A percentile compares a stretch with the other conserved stretches of the same genome.
Conservation (phyloP, 352 stramenopile genomes). For the Globisporangium barbulae region DNA sequence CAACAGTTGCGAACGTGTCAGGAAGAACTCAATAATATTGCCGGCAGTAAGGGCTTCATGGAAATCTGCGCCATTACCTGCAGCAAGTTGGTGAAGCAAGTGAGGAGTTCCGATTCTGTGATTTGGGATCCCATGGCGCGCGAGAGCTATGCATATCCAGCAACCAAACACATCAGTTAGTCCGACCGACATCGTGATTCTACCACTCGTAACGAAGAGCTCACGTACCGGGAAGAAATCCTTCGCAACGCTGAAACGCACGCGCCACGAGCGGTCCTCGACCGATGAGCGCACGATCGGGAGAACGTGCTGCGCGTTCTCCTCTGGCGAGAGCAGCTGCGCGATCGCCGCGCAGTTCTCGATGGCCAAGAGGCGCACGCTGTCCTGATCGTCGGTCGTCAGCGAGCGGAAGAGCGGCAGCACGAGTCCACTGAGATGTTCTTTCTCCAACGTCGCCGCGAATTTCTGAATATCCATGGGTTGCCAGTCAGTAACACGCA, state of each 20-base stretch:
- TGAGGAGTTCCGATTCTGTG: conserved; percentile 85
- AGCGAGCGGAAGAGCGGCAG: conserved; percentile 88
- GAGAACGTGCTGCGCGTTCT: conserved; percentile 74
- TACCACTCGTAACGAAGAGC: neutral
- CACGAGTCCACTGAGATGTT: conserved; percentile 61
- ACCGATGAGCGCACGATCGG: conserved; percentile 73
- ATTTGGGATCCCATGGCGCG: conserved; percentile 76
- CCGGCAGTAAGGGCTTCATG: too few species aligned
- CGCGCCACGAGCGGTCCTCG: conserved; percentile 89
- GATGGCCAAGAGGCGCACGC: conserved; percentile 91
- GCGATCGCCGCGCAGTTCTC: conserved; percentile 81
- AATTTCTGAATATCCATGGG: conserved; percentile 43
- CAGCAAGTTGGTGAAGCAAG: conserved; percentile 90
- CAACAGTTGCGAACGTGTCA: neutral
- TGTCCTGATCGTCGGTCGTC: conserved; percentile 93
- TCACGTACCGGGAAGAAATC: conserved; percentile 79
- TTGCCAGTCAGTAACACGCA: neutral
- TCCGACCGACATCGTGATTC: neutral
- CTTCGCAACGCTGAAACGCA: conserved; percentile 94
- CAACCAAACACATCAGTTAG: neutral
- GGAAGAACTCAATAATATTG: too few species aligned
- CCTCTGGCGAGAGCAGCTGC: conserved; percentile 65
- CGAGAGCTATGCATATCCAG: conserved; percentile 36
- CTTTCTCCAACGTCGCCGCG: conserved; percentile 66
- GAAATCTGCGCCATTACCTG: conserved; percentile 38